Evolutionary conservation across 768 basidiomycete genomes (phyloP), one percentile per base, ranked within the genome.

Genomic region (Termitomyces sp.): DNA sequence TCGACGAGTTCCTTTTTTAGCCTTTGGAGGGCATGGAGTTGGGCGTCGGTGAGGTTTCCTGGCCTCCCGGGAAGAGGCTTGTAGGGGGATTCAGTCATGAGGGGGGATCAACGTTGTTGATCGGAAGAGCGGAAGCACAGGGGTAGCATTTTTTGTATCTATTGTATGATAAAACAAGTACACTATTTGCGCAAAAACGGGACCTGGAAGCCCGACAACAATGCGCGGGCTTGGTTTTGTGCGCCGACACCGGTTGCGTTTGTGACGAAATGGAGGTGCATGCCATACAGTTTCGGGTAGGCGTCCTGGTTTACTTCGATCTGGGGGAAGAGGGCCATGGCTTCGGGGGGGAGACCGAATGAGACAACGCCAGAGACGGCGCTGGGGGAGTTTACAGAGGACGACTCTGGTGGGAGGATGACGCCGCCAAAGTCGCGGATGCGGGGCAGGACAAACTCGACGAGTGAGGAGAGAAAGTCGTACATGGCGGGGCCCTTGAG

Each of bases 391-490:
- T 87, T 82, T 43, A 82, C 74, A 38, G 82, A 85, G n/a, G 82
- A 78, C 0, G 85, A 86, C 13, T 85, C 75, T 5, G 87, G 81
- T n/a, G 92, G 92, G 20, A 99, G 76, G 4, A 83, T 70, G 62
- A 99, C 67, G 30, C 96, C 97, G 11, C 79, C 77, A 75, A 94
- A 99, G 66, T 98, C 95, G 66, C 94, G 84, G 53, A 97, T 71
- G 22, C 96, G 86, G 1, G 96, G 96, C n/a, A 98, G 76, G 58
- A 99, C 96, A 67, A 98, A 97, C 67, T 98, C 94, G 65, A 86
- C 84, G 65, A 99, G 81, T 8, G 85, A 86, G 56, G 84, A 84
- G 56, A 98, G 76, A 72, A 98, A 98, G 65, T 92, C 90, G 76
- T 92, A 98, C 95, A 98, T 98, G 63, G 87, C 84, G 49, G 89